phyloP scores from a whole-genome alignment of 495 filamentous ascomycete genomes.

The Penicillium waksmanii region DNA sequence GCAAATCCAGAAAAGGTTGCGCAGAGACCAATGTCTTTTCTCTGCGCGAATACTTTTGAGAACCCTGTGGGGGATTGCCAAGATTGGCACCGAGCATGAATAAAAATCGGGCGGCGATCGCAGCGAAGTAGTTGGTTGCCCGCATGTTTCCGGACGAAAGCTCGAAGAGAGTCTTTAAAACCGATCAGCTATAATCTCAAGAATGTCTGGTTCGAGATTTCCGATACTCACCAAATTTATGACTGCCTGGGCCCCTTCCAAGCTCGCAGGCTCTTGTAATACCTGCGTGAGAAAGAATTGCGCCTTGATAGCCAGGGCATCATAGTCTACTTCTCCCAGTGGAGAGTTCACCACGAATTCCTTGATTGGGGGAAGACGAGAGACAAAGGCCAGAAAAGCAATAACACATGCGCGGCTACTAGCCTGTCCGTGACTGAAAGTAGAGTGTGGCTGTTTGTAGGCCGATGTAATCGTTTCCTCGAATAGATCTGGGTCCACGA shows the following conservation, averaged over 20 bases:
- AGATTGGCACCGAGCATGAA: conserved; percentile 53
- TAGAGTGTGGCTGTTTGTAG: conserved; percentile 32
- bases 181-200: background rate
- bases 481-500: conserved; percentile 45
- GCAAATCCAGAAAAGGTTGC: conserved; percentile 58
- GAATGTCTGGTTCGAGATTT: background rate
- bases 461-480: conserved; percentile 43
- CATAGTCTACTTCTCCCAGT: conserved; percentile 34
- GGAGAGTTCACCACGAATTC: background rate
- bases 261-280: conserved; percentile 41
- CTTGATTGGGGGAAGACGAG: conserved; percentile 32
- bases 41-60: conserved; percentile 8
- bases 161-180: conserved; percentile 44
- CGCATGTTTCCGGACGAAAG: conserved; percentile 50
- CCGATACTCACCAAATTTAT: conserved; percentile 45
- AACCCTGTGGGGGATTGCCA: conserved; percentile 6
- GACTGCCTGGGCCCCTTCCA: conserved; percentile 47
- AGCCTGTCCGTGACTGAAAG: conserved; percentile 22
- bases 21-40: conserved; percentile 39
- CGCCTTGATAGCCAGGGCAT: conserved; percentile 39
- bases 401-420: conserved; percentile 47
- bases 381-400: conserved; percentile 46
- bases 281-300: conserved; percentile 45
- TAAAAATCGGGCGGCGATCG: conserved; percentile 47
- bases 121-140: conserved; percentile 44